Percentiles rank a stretch among this genome's conserved stretches.
Evolutionary conservation across 2,329 filamentous ascomycete species (phyloP).

Genomic region (Alternaria gaisen): DNA sequence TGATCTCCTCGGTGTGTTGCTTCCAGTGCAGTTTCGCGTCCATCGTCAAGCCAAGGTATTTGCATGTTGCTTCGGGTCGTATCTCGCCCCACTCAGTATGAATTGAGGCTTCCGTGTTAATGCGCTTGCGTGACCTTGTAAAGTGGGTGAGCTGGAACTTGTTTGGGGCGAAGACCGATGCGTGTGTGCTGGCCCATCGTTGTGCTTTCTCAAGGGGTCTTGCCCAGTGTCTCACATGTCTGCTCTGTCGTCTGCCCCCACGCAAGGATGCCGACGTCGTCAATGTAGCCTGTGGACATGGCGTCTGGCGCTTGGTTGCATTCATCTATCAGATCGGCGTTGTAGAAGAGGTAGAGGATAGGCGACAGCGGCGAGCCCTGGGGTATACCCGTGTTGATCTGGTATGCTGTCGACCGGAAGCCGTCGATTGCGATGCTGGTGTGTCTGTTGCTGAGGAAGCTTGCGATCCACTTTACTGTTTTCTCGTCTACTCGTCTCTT

Average conservation of each 20-base stretch:
- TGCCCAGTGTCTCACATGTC: slow-evolving; percentile 26
- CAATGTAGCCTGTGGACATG: slow-evolving; percentile 31
- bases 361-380: slow-evolving; percentile 42
- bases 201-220: slow-evolving; percentile 23
- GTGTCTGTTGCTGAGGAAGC: slow-evolving; percentile 26
- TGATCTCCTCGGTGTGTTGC: slow-evolving; percentile 20
- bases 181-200: slow-evolving; percentile 34
- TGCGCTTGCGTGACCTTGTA: slow-evolving; percentile 25
- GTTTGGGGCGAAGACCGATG: slow-evolving; percentile 36
- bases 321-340: slow-evolving; percentile 38
- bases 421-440: slow-evolving; percentile 25
- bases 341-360: slow-evolving; percentile 49
- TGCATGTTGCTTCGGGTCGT: slow-evolving; percentile 15
- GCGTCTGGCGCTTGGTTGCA: slow-evolving; percentile 20
- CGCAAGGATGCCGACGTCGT: slow-evolving; percentile 33
- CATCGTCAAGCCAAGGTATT: slow-evolving; percentile 30
- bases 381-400: slow-evolving; percentile 36
- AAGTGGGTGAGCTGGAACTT: slow-evolving; percentile 45
- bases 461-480: slow-evolving; percentile 28
- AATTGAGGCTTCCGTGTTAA: slow-evolving; percentile 17
- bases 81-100: slow-evolving; percentile 29
- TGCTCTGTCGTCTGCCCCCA: slow-evolving; percentile 24
- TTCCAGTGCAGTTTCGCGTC: slow-evolving; percentile 26
- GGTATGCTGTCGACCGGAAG: slow-evolving; percentile 19
- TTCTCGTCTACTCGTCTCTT: slow-evolving; percentile 24